These are phyloP conservation scores for Malassezia obtusa DNA, from an alignment of 1,284 basidiomycete species.

Conservation along the genomic window DNA sequence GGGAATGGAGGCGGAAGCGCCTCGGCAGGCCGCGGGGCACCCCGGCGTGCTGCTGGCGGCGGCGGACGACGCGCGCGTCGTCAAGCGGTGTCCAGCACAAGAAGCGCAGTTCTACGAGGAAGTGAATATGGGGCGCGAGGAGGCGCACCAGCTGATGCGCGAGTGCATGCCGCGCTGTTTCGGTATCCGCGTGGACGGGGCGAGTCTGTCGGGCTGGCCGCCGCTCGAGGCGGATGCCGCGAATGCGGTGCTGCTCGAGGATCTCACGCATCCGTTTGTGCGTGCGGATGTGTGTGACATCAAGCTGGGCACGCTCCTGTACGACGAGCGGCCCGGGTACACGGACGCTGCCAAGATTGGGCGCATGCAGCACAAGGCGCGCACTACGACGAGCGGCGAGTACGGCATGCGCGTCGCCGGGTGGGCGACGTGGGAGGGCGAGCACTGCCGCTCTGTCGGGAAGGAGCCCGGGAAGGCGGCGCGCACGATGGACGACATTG, in stretches of 20 bases:
- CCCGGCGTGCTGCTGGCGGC: neutral
- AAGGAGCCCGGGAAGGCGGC: slow-evolving; percentile 15
- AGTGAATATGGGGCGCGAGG: neutral
- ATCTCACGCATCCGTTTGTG: neutral
- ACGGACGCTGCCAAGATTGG: slow-evolving; percentile 3
- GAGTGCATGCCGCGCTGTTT: slow-evolving; percentile 8
- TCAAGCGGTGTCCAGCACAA: slow-evolving; percentile 4
- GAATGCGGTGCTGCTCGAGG: slow-evolving; percentile 3
- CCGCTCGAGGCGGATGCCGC: neutral
- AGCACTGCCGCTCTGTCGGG: neutral
- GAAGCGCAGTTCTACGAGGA: slow-evolving; percentile 11
- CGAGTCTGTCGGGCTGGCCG: neutral
- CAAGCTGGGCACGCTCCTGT: slow-evolving; percentile 15
- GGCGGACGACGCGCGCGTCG: neutral
- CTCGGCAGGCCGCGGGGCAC: neutral
- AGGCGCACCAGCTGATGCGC: neutral
- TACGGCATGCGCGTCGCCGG: slow-evolving; percentile 13
- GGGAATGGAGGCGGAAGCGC: neutral
- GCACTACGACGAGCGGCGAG: slow-evolving; percentile 10
- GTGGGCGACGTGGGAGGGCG: slow-evolving; percentile 4
- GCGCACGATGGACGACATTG: slow-evolving; percentile 1
- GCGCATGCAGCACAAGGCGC: slow-evolving; percentile 16
- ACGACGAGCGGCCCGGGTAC: slow-evolving; percentile 3
- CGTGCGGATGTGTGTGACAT: slow-evolving; percentile 14
- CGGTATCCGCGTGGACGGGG: slow-evolving; percentile 6